A percentile compares a stretch with the other conserved stretches of the same genome.
These are phyloP conservation scores for Fistulinella prunicolor DNA, from an alignment of 768 basidiomycete genomes.

Conservation along the genomic window DNA sequence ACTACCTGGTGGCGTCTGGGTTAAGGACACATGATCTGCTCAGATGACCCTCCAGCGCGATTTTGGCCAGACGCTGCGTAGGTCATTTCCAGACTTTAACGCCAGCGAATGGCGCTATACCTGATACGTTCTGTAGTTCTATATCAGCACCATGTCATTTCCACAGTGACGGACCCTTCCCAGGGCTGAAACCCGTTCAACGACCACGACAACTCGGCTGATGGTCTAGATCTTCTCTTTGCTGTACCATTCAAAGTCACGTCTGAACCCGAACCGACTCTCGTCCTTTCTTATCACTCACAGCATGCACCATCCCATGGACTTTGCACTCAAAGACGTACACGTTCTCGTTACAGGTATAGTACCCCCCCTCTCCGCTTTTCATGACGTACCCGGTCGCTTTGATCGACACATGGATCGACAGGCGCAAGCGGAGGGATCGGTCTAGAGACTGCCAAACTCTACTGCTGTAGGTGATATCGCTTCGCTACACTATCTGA, in stretches of 20 bases:
- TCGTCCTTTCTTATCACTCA: no score
- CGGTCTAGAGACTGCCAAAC: constrained; percentile 56
- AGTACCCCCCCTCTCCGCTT: background rate
- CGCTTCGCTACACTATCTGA: background rate
- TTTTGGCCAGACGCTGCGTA: no score
- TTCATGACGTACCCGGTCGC: background rate
- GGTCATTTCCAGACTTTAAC: no score
- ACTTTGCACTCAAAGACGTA: constrained; percentile 55
- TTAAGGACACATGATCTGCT: no score
- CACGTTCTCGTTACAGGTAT: constrained; percentile 71
- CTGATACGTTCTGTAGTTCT: no score
- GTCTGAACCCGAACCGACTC: no score
- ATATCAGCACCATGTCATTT: no score
- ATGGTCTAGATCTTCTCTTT: no score
- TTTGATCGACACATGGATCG: background rate
- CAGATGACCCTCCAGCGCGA: no score
- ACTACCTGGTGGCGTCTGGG: no score
- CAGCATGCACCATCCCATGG: constrained; percentile 32
- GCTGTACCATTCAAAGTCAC: no score
- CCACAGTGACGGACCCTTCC: constrained; percentile 2
- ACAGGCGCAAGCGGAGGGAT: constrained; percentile 76
- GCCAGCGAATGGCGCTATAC: no score
- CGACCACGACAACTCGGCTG: background rate
- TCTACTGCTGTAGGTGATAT: constrained; percentile 50
- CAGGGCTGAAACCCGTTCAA: constrained; percentile 14